These are phyloP conservation scores for Penicillium sp. DNA, from an alignment of 2,329 filamentous ascomycete genomes.

Conservation along the genomic window DNA sequence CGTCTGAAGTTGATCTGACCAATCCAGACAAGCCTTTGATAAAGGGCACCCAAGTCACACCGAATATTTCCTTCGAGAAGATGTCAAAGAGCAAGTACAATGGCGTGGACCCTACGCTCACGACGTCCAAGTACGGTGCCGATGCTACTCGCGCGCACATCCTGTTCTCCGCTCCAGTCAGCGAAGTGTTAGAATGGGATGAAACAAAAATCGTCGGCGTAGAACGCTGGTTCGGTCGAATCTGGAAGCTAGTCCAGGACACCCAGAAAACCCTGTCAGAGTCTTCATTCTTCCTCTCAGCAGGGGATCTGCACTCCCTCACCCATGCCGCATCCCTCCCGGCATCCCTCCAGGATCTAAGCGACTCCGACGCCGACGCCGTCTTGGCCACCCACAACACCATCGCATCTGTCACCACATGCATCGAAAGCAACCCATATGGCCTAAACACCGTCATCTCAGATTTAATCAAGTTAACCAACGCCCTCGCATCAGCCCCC, in stretches of 20 bases:
- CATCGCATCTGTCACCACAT: slow-evolving; percentile 62
- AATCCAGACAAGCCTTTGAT: slow-evolving; percentile 58
- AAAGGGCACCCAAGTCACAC: slow-evolving; percentile 55
- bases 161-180: slow-evolving; percentile 81
- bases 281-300: slow-evolving; percentile 23
- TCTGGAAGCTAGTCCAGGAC: slow-evolving; percentile 57
- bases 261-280: slow-evolving; percentile 26
- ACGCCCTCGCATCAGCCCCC: slow-evolving; percentile 54
- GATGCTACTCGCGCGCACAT: slow-evolving; percentile 83
- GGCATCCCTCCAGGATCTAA: slow-evolving; percentile 30
- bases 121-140: slow-evolving; percentile 71
- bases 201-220: slow-evolving; percentile 76
- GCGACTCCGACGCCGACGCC: slow-evolving; percentile 43
- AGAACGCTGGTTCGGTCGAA: slow-evolving; percentile 70
- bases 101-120: slow-evolving; percentile 73
- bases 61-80: slow-evolving; percentile 72
- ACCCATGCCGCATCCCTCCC: slow-evolving; percentile 29
- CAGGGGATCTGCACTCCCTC: slow-evolving; percentile 17
- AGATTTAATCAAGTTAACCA: slow-evolving; percentile 77
- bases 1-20: slow-evolving; percentile 66
- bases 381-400: slow-evolving; percentile 66
- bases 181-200: slow-evolving; percentile 83
- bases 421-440: slow-evolving; percentile 67
- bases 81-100: slow-evolving; percentile 97
- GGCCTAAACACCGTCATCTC: slow-evolving; percentile 79